Percentiles rank a stretch among this genome's conserved stretches.
phyloP scores from a whole-genome alignment of 2,329 filamentous ascomycete species.

The Sporothrix pseudoabietina region DNA sequence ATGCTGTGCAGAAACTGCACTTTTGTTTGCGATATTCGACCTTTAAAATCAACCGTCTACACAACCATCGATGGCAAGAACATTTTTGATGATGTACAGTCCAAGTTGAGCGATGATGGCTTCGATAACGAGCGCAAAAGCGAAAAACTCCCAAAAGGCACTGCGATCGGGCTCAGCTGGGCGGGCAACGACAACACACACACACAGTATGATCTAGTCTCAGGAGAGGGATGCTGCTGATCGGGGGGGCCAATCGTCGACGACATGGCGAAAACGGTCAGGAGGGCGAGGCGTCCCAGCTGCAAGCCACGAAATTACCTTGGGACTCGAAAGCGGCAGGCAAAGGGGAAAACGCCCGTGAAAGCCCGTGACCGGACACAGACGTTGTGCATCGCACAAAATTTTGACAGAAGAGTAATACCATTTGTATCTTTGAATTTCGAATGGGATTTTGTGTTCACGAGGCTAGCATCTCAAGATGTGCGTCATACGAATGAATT shows the following conservation, averaged over 20 bases:
- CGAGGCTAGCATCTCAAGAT: not conserved
- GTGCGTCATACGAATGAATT: not conserved
- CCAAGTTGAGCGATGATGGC: not conserved
- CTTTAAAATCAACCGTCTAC: not conserved
- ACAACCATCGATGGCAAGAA: not conserved
- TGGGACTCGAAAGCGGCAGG: not conserved
- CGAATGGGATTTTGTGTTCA: not conserved
- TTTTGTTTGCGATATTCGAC: not conserved
- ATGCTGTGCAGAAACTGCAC: not conserved
- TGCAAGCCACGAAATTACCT: constrained; percentile 2
- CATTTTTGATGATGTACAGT: not conserved
- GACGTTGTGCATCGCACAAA: not conserved
- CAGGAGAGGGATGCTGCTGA: not conserved
- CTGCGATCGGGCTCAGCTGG: not conserved
- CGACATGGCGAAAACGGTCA: not conserved
- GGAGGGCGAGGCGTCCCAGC: not conserved
- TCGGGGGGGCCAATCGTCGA: not conserved
- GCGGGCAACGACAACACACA: not conserved
- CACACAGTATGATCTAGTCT: not conserved
- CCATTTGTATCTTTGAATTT: not conserved
- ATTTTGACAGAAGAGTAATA: not conserved
- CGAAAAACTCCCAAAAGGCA: not conserved
- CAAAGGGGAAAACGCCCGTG: not conserved
- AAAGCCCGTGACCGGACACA: not conserved
- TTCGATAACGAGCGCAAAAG: not conserved